Evolutionary conservation across 805 yeast genomes (phyloP).

Genomic region (Scheffersomyces spartinae): DNA sequence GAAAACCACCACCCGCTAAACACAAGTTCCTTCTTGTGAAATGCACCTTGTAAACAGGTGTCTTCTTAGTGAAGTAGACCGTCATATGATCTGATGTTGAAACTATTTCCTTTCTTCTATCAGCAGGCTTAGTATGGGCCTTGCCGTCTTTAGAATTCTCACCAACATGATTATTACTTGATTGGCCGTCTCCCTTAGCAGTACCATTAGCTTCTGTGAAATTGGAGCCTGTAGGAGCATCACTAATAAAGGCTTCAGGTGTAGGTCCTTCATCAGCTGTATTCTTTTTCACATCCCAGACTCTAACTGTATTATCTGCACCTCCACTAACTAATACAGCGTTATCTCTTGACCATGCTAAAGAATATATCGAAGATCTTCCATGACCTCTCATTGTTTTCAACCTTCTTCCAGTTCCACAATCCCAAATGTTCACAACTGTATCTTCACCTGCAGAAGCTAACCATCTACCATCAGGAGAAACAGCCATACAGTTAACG

Average conservation of each 20-base stretch:
- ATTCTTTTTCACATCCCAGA: slow-evolving; percentile 88
- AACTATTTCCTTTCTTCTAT: slow-evolving; percentile 56
- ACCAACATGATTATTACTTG: slow-evolving; percentile 29
- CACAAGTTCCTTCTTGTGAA: slow-evolving; percentile 87
- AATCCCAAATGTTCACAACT: slow-evolving; percentile 84
- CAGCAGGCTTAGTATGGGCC: no score
- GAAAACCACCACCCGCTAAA: slow-evolving; percentile 89
- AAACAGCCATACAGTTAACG: slow-evolving; percentile 71
- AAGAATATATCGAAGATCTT: slow-evolving; percentile 69
- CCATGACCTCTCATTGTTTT: slow-evolving; percentile 96
- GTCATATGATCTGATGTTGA: slow-evolving; percentile 88
- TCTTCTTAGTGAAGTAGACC: slow-evolving; percentile 84
- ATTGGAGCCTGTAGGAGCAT: slow-evolving; percentile 18
- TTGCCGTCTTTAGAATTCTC: no score
- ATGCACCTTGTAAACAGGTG: slow-evolving; percentile 88
- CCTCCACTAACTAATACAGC: slow-evolving; percentile 84
- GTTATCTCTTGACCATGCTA: slow-evolving; percentile 80
- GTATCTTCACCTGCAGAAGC: slow-evolving; percentile 94
- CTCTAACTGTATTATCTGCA: slow-evolving; percentile 84
- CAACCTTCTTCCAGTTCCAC: slow-evolving; percentile 78
- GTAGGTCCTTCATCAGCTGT: slow-evolving; percentile 69
- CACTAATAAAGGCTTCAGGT: slow-evolving; percentile 54
- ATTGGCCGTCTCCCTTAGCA: slow-evolving; percentile 5
- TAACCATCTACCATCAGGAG: slow-evolving; percentile 95
- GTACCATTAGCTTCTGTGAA: slow-evolving; percentile 10